A percentile compares a stretch with the other conserved stretches of the same genome.
Evolutionary conservation across 2,329 filamentous ascomycete genomes (phyloP).

Genomic region (Diplodia intermedia): DNA sequence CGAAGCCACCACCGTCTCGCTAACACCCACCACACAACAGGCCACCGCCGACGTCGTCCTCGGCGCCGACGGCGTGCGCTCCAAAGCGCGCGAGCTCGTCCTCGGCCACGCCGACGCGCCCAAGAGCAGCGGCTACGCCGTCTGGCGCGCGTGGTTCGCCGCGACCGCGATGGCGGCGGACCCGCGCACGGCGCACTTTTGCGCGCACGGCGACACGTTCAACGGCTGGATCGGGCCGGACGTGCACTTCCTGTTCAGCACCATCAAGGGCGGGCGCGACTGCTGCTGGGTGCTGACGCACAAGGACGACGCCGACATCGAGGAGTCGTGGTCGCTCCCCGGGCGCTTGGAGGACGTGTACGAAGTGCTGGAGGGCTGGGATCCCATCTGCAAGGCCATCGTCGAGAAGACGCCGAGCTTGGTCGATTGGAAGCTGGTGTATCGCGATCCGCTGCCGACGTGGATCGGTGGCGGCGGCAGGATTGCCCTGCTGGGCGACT

Average conservation of each 20-base stretch:
- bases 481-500: slow-evolving; percentile 32
- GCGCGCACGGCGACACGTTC: slow-evolving; percentile 48
- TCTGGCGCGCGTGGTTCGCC: slow-evolving; percentile 57
- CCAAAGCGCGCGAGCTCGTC: slow-evolving; percentile 58
- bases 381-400: slow-evolving; percentile 54
- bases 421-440: slow-evolving; percentile 34
- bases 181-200: slow-evolving; percentile 47
- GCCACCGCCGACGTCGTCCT: slow-evolving; percentile 56
- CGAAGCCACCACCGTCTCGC: too few species aligned
- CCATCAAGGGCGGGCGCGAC: slow-evolving; percentile 46
- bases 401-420: slow-evolving; percentile 48
- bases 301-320: slow-evolving; percentile 46
- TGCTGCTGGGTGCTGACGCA: slow-evolving; percentile 50
- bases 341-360: slow-evolving; percentile 45
- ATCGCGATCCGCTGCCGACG: slow-evolving; percentile 32
- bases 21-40: neutral
- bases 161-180: slow-evolving; percentile 50
- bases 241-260: slow-evolving; percentile 50
- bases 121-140: slow-evolving; percentile 62
- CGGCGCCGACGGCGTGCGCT: slow-evolving; percentile 62
- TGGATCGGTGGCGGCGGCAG: slow-evolving; percentile 27
- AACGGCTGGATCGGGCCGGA: slow-evolving; percentile 50
- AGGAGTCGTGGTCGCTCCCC: slow-evolving; percentile 47
- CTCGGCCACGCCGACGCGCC: slow-evolving; percentile 61
- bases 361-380: slow-evolving; percentile 46